These are phyloP conservation scores for Exophiala phaeomuriformis DNA, from an alignment of 2,329 filamentous ascomycete species.

Conservation along the genomic window DNA sequence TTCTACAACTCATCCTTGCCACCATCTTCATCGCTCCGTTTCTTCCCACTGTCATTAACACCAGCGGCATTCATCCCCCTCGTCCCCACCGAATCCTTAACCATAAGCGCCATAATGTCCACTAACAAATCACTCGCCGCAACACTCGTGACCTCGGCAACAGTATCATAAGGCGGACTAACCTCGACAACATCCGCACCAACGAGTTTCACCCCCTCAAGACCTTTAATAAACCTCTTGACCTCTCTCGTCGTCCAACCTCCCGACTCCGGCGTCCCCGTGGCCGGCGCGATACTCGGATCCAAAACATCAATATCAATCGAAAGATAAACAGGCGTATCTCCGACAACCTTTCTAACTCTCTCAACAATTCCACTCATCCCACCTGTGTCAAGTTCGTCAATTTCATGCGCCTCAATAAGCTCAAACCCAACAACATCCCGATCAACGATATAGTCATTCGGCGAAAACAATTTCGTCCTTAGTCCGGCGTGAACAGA, in stretches of 20 bases:
- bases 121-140: constrained; percentile 31
- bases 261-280: constrained; percentile 28
- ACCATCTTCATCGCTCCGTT: neutral
- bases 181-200: constrained; percentile 30
- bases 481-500: constrained; percentile 85
- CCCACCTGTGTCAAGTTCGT: constrained; percentile 54
- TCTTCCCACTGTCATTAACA: neutral
- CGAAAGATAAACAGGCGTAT: constrained; percentile 35
- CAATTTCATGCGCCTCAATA: constrained; percentile 65
- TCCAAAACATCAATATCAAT: constrained; percentile 34
- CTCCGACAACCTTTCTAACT: constrained; percentile 67
- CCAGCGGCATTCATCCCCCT: too few species aligned
- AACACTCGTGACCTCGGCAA: constrained; percentile 28
- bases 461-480: constrained; percentile 68
- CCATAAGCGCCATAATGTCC: constrained; percentile 30
- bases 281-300: constrained; percentile 32
- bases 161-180: constrained; percentile 26
- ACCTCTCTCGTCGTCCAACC: constrained; percentile 29
- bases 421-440: constrained; percentile 75
- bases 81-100: constrained; percentile 20
- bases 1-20: constrained; percentile 15
- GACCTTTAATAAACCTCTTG: constrained; percentile 25
- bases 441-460: constrained; percentile 76
- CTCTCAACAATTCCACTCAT: constrained; percentile 68
- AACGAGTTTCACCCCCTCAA: constrained; percentile 26